Percentiles rank a stretch among this genome's conserved stretches.
Evolutionary conservation across 176 grass and related monocot species (phyloP).

Genomic region (Poa pratensis): DNA sequence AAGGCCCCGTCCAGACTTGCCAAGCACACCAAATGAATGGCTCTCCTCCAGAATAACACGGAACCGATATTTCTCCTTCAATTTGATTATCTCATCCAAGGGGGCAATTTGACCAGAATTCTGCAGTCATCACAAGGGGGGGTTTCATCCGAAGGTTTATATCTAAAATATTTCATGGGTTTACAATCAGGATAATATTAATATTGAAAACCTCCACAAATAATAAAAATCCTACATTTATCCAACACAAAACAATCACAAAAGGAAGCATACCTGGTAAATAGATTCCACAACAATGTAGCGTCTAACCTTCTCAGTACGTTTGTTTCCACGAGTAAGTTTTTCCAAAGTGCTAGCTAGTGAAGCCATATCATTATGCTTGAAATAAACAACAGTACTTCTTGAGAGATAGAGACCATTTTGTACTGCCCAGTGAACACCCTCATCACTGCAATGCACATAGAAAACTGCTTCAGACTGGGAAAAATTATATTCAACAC

Average conservation of each 20-base stretch:
- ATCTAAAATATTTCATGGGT: conserved; percentile 24
- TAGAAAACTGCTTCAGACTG: neutral
- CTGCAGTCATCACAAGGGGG: conserved; percentile 44
- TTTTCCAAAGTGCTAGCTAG: conserved; percentile 83
- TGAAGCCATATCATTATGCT: conserved; percentile 98
- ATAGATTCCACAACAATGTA: conserved; percentile 97
- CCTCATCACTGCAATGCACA: conserved; percentile 78
- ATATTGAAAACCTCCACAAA: conserved; percentile 36
- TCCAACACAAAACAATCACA: conserved; percentile 27
- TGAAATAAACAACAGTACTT: conserved; percentile 95
- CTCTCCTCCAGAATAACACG: conserved; percentile 89
- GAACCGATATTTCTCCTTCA: conserved; percentile 97
- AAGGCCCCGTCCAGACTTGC: conserved; percentile 86
- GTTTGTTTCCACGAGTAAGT: conserved; percentile 77
- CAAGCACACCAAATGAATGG: conserved; percentile 97
- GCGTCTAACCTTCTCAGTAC: conserved; percentile 76
- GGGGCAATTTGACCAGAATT: conserved; percentile 92
- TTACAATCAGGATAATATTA: conserved; percentile 12
- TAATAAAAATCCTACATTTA: conserved; percentile 15
- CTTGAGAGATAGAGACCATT: conserved; percentile 92
- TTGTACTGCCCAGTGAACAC: conserved; percentile 95
- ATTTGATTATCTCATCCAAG: conserved; percentile 86
- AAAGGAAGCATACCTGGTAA: conserved; percentile 72
- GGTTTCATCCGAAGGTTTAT: conserved; percentile 28
- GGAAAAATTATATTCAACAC: neutral